Base-by-base conservation (phyloP, 78 protist genomes). In the Dictyostelium brefeldianum region DNA sequence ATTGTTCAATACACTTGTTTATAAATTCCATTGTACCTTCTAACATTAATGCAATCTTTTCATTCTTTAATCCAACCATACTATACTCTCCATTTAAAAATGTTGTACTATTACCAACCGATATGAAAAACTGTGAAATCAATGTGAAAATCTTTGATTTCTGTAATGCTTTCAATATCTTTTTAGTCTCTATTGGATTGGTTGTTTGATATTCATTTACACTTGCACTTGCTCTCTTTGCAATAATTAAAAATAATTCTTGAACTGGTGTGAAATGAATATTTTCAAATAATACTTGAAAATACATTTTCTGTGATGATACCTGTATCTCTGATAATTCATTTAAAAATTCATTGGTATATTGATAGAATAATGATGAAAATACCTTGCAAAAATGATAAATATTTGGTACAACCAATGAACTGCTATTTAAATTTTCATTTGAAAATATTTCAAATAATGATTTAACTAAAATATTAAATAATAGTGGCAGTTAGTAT, bases 131-230 rank as follows among this genome's bases (percentile, higher is more conserved):
- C 25, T n/a, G 47, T 1, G 79, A 43, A 36, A 85, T 57, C 14
- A 75, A 46, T 20, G 59, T 73, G 50, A 59, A 85, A 8, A 85
- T 14, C 31, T 85, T 85, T 46, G 92, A 85, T 77, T 85, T 85
- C 27, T 59, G 71, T 46, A 85, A 46, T 36, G 75, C 46, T 50
- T 85, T 85, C 48, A 75, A 83, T 15, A 85, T 85, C 27, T 85
- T 85, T 77, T 85, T 85, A 29, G 92, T 85, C 22, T 85, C 92
- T 5, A 85, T 47, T 77, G 92, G 92, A 75, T 85, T 85, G 4
- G 82, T 41, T 4, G 92, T 85, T 77, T 85, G 92, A 31, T 85
- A 85, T 59, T 85, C 92, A 59, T 46, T 77, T n/a, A 85, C 78
- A 57, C 78, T 85, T 14, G 75, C 31, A 15, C 75, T 31, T 17